Evolutionary conservation across 1,284 basidiomycete genomes (phyloP), one percentile per base, ranked within the genome.

Genomic region (Trichosporon asahii): DNA sequence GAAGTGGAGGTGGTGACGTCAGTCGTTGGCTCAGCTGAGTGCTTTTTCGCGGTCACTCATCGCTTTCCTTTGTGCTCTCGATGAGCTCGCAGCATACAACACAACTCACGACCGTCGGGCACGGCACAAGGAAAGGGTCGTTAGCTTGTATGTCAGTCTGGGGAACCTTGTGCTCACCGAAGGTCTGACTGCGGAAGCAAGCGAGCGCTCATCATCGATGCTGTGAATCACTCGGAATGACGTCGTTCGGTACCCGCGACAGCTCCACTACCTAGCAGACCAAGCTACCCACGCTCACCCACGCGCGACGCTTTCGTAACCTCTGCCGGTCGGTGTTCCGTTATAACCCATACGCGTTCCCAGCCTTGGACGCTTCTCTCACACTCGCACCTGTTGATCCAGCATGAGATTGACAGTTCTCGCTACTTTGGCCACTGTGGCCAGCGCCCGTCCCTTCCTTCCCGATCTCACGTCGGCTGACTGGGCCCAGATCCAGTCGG

Each of bases 401-500:
- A 61, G 3, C 27, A 61, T 40, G 64, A 65, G 64, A 11, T 65
- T 61, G 57, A 23, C 57, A 21, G 55, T 57, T 12, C 64, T 69
- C 8, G 23, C 63, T n/a, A 37, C 49, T 8, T 12, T 69, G 12
- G 23, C 44, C 27, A 14, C n/a, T 8, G 27, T 66, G 21, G 61
- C 63, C 7, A 25, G 33, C 23, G 63, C 67, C 12, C 46, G 49
- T 15, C 67, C 67, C n/a, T 18, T 57, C 57, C 57, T 61, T n/a
- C 46, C 64, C 33, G 49, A 64, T 46, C 61, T 64, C 15, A 49
- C 44, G 25, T 40, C 35, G 35, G 8, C 64, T 11, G 57, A 61
- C 44, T 70, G 66, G 66, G 63, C 53, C 3, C 55, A 61, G 57
- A 61, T 61, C 57, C 57, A 61, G 57, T 31, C 27, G 14, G 57